These are phyloP conservation scores for Coleophoma eucalyptorum DNA, from an alignment of 2,329 filamentous ascomycete species.

Conservation along the genomic window DNA sequence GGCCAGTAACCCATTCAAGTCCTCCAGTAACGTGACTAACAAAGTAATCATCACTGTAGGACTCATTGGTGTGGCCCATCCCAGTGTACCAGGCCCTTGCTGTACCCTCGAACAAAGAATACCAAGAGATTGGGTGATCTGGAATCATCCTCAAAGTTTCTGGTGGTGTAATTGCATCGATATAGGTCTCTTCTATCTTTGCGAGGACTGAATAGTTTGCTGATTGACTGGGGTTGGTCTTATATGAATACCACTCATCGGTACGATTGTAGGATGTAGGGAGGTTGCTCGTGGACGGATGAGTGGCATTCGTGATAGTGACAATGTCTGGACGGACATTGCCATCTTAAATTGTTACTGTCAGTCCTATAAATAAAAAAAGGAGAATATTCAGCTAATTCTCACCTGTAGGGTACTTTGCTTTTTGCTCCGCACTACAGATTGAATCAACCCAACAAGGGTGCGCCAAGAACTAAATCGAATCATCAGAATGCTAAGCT, in stretches of 20 bases:
- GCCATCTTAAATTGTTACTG: neutral
- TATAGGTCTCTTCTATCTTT: neutral
- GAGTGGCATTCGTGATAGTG: neutral
- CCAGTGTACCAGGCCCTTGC: neutral
- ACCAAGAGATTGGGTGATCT: neutral
- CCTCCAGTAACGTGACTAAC: neutral
- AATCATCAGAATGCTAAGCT: neutral
- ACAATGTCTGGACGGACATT: neutral
- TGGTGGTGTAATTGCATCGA: neutral
- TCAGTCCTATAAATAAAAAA: neutral
- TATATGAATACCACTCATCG: neutral
- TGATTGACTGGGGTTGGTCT: neutral
- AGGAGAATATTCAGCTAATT: neutral
- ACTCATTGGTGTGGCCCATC: neutral
- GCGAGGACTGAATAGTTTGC: neutral
- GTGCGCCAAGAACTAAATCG: neutral
- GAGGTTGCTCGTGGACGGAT: neutral
- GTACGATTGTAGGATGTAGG: neutral
- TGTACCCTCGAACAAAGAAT: neutral
- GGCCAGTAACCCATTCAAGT: neutral
- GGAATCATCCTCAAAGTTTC: neutral
- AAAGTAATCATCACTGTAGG: neutral
- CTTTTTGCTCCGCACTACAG: neutral
- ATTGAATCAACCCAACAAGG: neutral
- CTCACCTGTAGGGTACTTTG: neutral